Evolutionary conservation across 2,329 filamentous ascomycete species (phyloP).

Genomic region (Fusarium sacchari): DNA sequence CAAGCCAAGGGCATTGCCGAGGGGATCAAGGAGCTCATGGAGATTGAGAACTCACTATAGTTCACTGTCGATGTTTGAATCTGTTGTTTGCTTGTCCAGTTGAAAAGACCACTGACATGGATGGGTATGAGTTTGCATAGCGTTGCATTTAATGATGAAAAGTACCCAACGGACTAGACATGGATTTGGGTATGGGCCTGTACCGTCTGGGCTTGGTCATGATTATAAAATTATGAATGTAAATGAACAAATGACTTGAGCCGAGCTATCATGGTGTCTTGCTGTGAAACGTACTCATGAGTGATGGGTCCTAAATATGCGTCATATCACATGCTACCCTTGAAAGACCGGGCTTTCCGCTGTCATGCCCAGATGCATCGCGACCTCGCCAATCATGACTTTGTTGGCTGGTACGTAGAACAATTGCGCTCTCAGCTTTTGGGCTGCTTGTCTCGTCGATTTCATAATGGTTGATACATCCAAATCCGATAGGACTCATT

Average conservation of each 20-base stretch:
- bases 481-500: not conserved
- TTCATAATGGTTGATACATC: too few relatives aligned
- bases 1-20: conserved; percentile 63
- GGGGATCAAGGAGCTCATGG: conserved; percentile 71
- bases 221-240: conserved; percentile 24
- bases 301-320: not conserved
- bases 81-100: not conserved
- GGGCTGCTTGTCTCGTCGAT: not conserved
- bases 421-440: not conserved
- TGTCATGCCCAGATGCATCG: not conserved
- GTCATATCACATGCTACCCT: not conserved
- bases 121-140: conserved; percentile 33
- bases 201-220: not conserved
- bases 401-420: too few relatives aligned
- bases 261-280: not conserved
- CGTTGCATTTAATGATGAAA: conserved; percentile 36
- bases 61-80: not conserved
- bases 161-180: not conserved
- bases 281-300: not conserved
- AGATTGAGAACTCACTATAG: conserved; percentile 67
- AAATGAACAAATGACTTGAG: conserved; percentile 22
- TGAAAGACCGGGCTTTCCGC: not conserved
- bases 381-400: not conserved
- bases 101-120: not conserved
- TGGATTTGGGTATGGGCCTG: not conserved